Evolutionary conservation across 2,329 filamentous ascomycete genomes (phyloP).

Genomic region (Botryotinia convoluta): DNA sequence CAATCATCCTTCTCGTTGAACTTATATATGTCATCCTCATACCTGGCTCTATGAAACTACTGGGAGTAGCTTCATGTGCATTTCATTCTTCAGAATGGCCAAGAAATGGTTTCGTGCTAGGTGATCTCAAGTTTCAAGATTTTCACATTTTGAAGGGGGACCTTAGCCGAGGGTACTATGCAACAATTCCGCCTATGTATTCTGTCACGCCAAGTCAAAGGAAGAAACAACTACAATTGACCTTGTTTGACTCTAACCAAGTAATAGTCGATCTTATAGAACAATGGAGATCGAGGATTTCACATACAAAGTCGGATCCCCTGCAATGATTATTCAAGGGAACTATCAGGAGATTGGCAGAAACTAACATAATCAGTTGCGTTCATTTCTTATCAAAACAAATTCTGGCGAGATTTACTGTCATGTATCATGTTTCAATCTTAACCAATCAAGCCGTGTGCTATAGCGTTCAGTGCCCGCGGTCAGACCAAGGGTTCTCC

Average conservation of each 20-base stretch:
- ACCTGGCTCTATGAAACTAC: neutral
- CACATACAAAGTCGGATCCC: neutral
- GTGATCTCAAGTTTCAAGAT: neutral
- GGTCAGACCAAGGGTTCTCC: constrained; percentile 10
- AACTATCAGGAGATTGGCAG: neutral
- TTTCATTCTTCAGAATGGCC: neutral
- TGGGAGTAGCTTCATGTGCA: neutral
- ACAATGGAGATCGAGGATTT: neutral
- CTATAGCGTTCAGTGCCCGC: neutral
- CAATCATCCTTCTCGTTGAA: neutral
- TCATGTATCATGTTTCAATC: neutral
- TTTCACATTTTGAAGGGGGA: neutral
- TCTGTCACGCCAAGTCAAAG: neutral
- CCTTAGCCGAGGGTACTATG: neutral
- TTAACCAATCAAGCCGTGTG: neutral
- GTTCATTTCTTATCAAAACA: neutral
- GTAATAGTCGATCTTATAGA: neutral
- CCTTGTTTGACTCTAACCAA: neutral
- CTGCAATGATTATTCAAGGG: neutral
- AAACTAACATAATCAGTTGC: neutral
- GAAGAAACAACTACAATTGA: neutral
- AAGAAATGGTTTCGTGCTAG: neutral
- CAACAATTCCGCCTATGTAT: neutral
- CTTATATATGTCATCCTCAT: neutral
- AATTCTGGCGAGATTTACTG: neutral